phyloP scores from a whole-genome alignment of 1,284 basidiomycete species.

The Malassezia obtusa region DNA sequence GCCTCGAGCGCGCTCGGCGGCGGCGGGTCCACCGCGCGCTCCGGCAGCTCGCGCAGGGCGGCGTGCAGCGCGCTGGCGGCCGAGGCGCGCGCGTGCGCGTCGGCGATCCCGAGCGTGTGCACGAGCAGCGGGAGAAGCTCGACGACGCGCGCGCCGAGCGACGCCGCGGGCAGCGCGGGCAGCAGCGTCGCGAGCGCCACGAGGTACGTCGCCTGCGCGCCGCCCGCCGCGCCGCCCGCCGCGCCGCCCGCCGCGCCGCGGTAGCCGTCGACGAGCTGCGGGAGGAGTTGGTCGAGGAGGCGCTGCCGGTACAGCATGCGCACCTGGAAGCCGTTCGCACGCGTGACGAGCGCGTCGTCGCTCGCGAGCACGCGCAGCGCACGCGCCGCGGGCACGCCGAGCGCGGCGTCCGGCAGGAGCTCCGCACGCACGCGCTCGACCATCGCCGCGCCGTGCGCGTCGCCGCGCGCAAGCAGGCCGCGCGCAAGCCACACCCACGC shows the following conservation, averaged over 20 bases:
- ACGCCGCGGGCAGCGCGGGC: slow-evolving; percentile 64
- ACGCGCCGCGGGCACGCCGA: slow-evolving; percentile 4
- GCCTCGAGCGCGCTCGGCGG: neutral
- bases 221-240: neutral
- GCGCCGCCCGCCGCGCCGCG: neutral
- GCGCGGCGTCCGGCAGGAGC: slow-evolving; percentile 22
- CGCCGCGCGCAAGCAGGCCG: slow-evolving; percentile 25
- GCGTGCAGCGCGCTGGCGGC: slow-evolving; percentile 70
- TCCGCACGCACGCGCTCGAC: slow-evolving; percentile 22
- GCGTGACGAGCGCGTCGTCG: slow-evolving; percentile 16
- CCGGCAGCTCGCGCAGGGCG: slow-evolving; percentile 56
- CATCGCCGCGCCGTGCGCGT: slow-evolving; percentile 25
- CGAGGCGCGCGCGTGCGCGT: slow-evolving; percentile 63
- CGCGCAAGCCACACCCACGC: slow-evolving; percentile 35
- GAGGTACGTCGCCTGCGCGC: slow-evolving; percentile 62
- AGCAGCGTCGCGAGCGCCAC: slow-evolving; percentile 75
- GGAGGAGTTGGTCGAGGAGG: slow-evolving; percentile 65
- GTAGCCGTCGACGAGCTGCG: slow-evolving; percentile 57
- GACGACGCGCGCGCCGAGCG: slow-evolving; percentile 15
- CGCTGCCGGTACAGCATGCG: slow-evolving; percentile 61
- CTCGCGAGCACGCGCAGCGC: slow-evolving; percentile 20
- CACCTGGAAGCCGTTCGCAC: slow-evolving; percentile 25
- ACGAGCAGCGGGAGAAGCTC: slow-evolving; percentile 81
- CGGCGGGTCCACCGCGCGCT: slow-evolving; percentile 46
- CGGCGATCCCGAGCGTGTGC: slow-evolving; percentile 68